Evolutionary conservation across 768 basidiomycete species (phyloP).

Genomic region (Boletales sp.): DNA sequence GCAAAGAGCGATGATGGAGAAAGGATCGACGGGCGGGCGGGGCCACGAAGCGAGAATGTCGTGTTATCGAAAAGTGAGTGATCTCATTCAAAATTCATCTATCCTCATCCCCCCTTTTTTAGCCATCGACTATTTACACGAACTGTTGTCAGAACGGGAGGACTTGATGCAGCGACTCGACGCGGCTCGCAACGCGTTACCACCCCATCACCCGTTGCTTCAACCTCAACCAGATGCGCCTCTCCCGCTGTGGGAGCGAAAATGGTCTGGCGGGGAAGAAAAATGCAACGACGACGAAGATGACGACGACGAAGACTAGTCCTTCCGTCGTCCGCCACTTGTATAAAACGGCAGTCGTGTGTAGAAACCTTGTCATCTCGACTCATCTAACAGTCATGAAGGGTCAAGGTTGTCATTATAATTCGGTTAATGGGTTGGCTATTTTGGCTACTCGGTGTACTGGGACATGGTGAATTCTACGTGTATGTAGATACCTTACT

Average conservation of each 20-base stretch:
- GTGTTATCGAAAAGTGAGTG: conserved; percentile 81
- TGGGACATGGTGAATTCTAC: conserved; percentile 2
- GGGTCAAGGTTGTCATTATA: conserved; percentile 14
- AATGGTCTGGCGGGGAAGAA: conserved; percentile 76
- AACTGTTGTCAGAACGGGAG: conserved; percentile 58
- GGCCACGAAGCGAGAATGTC: conserved; percentile 87
- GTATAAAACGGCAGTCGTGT: background rate
- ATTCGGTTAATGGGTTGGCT: conserved; percentile 23
- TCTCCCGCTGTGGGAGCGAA: conserved; percentile 70
- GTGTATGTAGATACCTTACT: conserved; percentile 19
- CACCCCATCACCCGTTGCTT: conserved; percentile 58
- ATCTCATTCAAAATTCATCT: background rate
- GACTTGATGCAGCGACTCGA: conserved; percentile 56
- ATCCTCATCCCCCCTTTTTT: conserved; percentile 1
- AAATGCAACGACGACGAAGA: conserved; percentile 45
- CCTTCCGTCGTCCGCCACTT: background rate
- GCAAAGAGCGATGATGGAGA: conserved; percentile 50
- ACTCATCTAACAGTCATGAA: conserved; percentile 3
- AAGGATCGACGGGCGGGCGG: conserved; percentile 78
- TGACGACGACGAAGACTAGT: conserved; percentile 41
- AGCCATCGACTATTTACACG: conserved; percentile 87
- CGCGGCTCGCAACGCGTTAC: conserved; percentile 53
- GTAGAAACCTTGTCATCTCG: background rate
- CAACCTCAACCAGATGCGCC: conserved; percentile 21
- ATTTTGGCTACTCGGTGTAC: conserved; percentile 7